These are phyloP conservation scores for Eutrema japonicum DNA, from an alignment of 345 rosid genomes.

Conservation along the genomic window DNA sequence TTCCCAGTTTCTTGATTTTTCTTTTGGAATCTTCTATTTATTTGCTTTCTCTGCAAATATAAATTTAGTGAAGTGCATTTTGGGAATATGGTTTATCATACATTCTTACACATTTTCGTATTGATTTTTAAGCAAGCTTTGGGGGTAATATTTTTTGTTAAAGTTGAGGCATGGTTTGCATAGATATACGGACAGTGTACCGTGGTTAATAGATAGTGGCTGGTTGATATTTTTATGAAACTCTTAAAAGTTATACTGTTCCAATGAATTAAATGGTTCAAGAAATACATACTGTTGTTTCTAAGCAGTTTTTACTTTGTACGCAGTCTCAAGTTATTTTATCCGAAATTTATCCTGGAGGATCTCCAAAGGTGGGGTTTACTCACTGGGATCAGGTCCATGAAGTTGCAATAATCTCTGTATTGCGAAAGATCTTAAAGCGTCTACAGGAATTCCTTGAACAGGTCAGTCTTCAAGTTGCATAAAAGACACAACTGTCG, in stretches of 20 bases:
- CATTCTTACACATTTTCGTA: not conserved
- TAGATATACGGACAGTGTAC: not conserved
- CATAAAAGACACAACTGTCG: constrained; percentile 16
- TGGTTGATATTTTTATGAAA: constrained; percentile 9
- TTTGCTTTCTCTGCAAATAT: constrained; percentile 16
- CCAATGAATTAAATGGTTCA: constrained; percentile 30
- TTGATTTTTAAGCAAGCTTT: constrained; percentile 24
- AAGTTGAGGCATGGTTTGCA: constrained; percentile 9
- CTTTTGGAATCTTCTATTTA: not conserved
- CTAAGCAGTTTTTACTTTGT: constrained; percentile 26
- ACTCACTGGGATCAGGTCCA: constrained; percentile 93
- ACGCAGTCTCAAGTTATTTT: constrained; percentile 89
- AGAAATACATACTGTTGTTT: constrained; percentile 18
- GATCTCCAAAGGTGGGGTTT: constrained; percentile 80
- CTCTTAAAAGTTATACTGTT: not conserved
- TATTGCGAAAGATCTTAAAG: constrained; percentile 75
- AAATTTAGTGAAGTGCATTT: constrained; percentile 14
- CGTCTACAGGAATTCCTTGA: constrained; percentile 78
- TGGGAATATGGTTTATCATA: constrained; percentile 12
- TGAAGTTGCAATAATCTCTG: constrained; percentile 79
- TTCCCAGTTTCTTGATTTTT: constrained; percentile 12
- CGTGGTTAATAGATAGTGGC: not conserved
- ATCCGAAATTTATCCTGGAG: constrained; percentile 98
- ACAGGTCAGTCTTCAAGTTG: constrained; percentile 55
- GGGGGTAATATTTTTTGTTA: not conserved